Conservation (phyloP, 345 rosid genomes). For the Pistacia integerrima region DNA sequence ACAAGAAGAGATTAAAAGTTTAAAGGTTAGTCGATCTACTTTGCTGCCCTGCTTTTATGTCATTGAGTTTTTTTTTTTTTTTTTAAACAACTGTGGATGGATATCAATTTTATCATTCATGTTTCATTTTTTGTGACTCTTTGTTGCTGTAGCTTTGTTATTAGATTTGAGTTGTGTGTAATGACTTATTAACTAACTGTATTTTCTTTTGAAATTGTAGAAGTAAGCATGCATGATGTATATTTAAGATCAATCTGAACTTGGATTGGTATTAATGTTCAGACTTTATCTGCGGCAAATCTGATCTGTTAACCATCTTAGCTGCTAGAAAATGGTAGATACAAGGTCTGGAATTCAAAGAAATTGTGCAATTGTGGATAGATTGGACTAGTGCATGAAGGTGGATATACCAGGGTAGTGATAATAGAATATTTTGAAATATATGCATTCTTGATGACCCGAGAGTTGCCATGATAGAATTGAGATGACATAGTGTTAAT, state of each 20-base stretch:
- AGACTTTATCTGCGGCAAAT: not conserved
- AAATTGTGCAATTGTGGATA: not conserved
- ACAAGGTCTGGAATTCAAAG: not conserved
- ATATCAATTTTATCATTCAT: not conserved
- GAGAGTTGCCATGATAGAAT: not conserved
- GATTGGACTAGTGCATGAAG: not conserved
- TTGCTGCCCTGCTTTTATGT: not conserved
- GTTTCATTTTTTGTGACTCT: not conserved
- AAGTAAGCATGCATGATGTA: not conserved
- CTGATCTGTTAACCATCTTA: not conserved
- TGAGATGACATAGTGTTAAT: constrained; percentile 2
- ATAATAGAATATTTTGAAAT: not conserved
- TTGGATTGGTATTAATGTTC: not conserved
- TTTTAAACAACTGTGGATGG: not conserved
- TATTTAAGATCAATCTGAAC: not conserved
- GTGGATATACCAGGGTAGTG: not conserved
- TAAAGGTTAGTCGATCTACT: constrained; percentile 56
- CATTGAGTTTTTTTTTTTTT: not conserved
- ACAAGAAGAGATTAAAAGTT: constrained; percentile 72
- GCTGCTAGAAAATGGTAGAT: not conserved
- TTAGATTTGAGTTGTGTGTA: constrained; percentile 2
- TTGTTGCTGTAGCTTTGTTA: not conserved
- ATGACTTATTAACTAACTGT: not conserved
- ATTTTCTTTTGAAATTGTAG: not conserved
- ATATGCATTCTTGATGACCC: not conserved